Base-by-base conservation (phyloP, 2,329 filamentous ascomycete species). In the Pseudocercospora musae region DNA sequence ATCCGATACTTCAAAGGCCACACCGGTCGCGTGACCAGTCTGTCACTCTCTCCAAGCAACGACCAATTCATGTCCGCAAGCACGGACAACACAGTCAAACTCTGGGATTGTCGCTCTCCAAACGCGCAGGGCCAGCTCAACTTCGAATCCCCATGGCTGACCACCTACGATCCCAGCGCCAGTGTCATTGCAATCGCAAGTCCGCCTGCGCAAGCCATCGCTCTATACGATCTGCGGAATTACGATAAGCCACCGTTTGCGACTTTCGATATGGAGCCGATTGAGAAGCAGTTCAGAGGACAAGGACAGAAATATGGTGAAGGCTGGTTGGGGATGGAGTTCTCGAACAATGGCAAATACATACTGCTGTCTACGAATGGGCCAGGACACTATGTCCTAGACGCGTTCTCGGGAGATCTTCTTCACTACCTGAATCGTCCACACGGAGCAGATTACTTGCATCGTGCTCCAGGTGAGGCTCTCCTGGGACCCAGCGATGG, bases 1-100 rank as follows among this genome's bases (percentile, higher is more conserved):
- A 90, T 98, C 65, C 90, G 95, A 66, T 99, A 99, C 78, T 99
- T 98, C 75, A 89, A 91, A 64, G 95, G 94, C 55, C 95, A 99
- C 76, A 89, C 90, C 46, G 89, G 85, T 62, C 83, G 88, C 59
- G 95, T 99, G 37, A 98, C 94, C 18, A 89, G 85, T 64, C 84
- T 99, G 27, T 82, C 89, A 1, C 84, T 98, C 66, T 94, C 93
- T 67, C 95, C 95, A 0, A 90, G 91, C 53, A 87, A 85, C 70
- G 95, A 99, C 76, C 89, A 89, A 68, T 98, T 99, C 79, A 87
- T 99, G 62, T 97, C 93, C 15, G 96, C 92, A 76, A 90, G 90
- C 56, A 87, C 89, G 68, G 95, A 99, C 76, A 90, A 96, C 75
- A 96, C 93, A 0, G 89, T 98, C 60, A 88, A 91, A 33, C 80